Conservation (phyloP, 805 yeast genomes). For the Ogataea ganodermae region DNA sequence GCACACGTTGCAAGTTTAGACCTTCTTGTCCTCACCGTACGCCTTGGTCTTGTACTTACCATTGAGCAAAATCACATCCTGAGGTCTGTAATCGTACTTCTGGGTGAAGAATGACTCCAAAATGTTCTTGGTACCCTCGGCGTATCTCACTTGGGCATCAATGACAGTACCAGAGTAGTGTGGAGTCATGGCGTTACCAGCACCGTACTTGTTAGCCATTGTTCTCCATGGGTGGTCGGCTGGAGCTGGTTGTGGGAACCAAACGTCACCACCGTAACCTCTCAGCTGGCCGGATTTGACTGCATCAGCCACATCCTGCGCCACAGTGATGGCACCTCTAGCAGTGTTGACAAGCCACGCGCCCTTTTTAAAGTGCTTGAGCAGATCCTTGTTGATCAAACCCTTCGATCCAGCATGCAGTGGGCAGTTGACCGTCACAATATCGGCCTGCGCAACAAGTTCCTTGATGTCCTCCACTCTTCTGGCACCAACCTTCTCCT, state of each 20-base stretch:
- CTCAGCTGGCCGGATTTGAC: conserved; percentile 65
- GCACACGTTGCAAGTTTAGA: neutral
- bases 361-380: conserved; percentile 71
- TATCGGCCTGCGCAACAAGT: conserved; percentile 64
- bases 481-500: conserved; percentile 56
- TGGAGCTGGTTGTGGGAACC: conserved; percentile 86
- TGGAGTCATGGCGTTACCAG: conserved; percentile 85
- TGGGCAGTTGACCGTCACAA: conserved; percentile 78
- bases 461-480: conserved; percentile 64
- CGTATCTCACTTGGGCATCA: conserved; percentile 77
- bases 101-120: conserved; percentile 63
- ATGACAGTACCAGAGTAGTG: conserved; percentile 78
- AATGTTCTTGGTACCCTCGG: conserved; percentile 67
- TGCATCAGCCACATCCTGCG: conserved; percentile 75
- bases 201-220: conserved; percentile 64
- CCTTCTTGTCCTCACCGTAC: conserved; percentile 56
- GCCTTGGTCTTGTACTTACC: conserved; percentile 76
- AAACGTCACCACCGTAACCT: conserved; percentile 86
- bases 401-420: conserved; percentile 71
- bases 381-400: conserved; percentile 62
- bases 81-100: conserved; percentile 69
- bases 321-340: conserved; percentile 77
- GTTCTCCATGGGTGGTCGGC: conserved; percentile 75
- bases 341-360: conserved; percentile 78
- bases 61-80: conserved; percentile 68